Percentiles rank a stretch among this genome's conserved stretches.
phyloP scores from a whole-genome alignment of 352 stramenopile genomes.

The Aphanomyces euteiches region DNA sequence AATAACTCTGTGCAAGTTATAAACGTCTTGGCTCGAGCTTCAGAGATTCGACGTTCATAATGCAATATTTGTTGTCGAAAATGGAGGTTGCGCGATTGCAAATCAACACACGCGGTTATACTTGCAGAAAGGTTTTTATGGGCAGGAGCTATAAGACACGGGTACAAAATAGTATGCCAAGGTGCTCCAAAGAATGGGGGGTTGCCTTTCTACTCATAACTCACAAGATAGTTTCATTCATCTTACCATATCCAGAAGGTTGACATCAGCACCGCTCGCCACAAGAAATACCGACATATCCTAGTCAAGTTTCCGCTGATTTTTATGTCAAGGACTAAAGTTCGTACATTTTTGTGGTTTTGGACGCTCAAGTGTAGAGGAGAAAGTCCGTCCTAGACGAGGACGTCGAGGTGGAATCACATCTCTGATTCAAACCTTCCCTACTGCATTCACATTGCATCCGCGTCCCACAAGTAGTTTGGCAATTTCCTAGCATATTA shows the following conservation, averaged over 20 bases:
- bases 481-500: constrained; percentile 16
- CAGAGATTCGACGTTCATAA: background rate
- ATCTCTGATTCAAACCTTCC: background rate
- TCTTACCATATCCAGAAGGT: background rate
- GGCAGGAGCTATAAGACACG: constrained; percentile 13
- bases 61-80: background rate
- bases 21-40: background rate
- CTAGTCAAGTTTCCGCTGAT: background rate
- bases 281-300: constrained; percentile 11
- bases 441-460: constrained; percentile 15
- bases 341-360: background rate
- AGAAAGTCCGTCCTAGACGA: background rate
- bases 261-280: constrained; percentile 2
- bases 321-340: background rate
- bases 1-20: background rate
- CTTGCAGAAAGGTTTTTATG: constrained; percentile 1
- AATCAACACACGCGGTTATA: background rate
- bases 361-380: constrained; percentile 16
- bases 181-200: constrained; percentile 21
- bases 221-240: background rate
- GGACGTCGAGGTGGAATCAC: too few relatives aligned
- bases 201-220: constrained; percentile 8
- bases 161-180: constrained; percentile 24
- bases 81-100: background rate
- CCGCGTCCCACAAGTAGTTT: background rate